phyloP scores from a whole-genome alignment of 768 basidiomycete species.

The Galerina marginata region DNA sequence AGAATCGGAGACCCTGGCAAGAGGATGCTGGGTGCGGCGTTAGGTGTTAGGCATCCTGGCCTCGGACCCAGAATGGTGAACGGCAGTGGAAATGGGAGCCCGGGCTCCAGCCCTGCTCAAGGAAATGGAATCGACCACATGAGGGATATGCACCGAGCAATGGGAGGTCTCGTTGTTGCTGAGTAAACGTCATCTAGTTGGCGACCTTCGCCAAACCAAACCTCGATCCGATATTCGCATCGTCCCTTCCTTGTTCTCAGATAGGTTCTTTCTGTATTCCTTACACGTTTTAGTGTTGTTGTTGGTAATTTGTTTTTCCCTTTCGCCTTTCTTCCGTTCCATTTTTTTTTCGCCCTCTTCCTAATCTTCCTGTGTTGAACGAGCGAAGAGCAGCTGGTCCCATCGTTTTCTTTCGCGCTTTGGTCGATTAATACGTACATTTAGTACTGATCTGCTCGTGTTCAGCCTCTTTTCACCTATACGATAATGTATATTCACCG shows the following conservation, averaged over 20 bases:
- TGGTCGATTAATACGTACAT: conserved; percentile 25
- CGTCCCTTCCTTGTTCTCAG: conserved; percentile 19
- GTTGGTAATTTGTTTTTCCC: conserved; percentile 17
- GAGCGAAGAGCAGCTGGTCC: conserved; percentile 29
- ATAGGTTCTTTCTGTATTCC: conserved; percentile 18
- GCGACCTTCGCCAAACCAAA: conserved; percentile 6
- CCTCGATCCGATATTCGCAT: conserved; percentile 15
- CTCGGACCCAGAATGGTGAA: conserved; percentile 66
- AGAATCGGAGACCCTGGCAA: conserved; percentile 89
- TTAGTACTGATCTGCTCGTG: conserved; percentile 20
- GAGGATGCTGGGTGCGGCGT: conserved; percentile 85
- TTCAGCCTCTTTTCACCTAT: conserved; percentile 12
- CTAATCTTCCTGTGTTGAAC: conserved; percentile 17
- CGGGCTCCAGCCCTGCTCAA: conserved; percentile 44
- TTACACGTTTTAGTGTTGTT: conserved; percentile 23
- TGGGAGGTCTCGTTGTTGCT: conserved; percentile 75
- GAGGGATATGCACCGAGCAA: conserved; percentile 74
- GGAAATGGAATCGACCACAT: conserved; percentile 59
- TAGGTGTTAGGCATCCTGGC: conserved; percentile 83
- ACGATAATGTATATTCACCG: conserved; percentile 22
- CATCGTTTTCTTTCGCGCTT: conserved; percentile 18
- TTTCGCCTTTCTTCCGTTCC: conserved; percentile 13
- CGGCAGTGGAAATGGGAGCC: conserved; percentile 35
- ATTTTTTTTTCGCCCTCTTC: conserved; percentile 16
- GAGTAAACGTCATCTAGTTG: conserved; percentile 51